Percentiles rank a stretch among this genome's conserved stretches.
These are phyloP conservation scores for Laguncularia racemosa DNA, from an alignment of 345 rosid genomes.

Conservation along the genomic window DNA sequence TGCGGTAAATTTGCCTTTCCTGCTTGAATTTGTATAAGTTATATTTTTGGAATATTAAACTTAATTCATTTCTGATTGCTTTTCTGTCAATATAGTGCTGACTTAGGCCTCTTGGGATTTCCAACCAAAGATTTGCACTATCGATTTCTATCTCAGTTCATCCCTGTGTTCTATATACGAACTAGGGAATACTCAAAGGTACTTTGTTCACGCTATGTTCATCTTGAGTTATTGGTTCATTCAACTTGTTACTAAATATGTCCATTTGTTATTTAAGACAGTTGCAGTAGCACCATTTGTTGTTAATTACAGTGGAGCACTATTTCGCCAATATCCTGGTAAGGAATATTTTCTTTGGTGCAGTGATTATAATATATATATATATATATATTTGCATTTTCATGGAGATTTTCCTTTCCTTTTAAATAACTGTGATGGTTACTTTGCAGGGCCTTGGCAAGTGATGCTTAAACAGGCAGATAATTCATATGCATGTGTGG, in stretches of 20 bases:
- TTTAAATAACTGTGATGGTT: not conserved
- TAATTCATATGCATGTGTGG: conserved; percentile 79
- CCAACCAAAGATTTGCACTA: conserved; percentile 91
- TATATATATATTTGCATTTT: not conserved
- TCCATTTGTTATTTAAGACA: conserved; percentile 51
- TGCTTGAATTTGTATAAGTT: conserved; percentile 5
- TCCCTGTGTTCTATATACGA: conserved; percentile 74
- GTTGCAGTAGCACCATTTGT: conserved; percentile 84
- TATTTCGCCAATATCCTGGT: conserved; percentile 95
- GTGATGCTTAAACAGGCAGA: conserved; percentile 96
- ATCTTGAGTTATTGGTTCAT: conserved; percentile 9
- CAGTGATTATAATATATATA: not conserved
- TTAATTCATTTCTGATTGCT: conserved; percentile 9
- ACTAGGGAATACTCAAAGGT: conserved; percentile 96
- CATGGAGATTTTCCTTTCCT: not conserved
- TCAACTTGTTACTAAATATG: conserved; percentile 10
- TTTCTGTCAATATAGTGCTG: conserved; percentile 63
- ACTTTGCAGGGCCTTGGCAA: conserved; percentile 91
- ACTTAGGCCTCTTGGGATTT: conserved; percentile 87
- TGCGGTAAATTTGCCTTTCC: conserved; percentile 47
- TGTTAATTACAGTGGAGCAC: conserved; percentile 82
- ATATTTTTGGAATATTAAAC: conserved; percentile 7
- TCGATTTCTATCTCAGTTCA: conserved; percentile 84
- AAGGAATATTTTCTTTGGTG: conserved; percentile 7
- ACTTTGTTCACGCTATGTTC: conserved; percentile 1